phyloP scores from a whole-genome alignment of 192 early-diverging fungal genomes.

The Ambispora gerdemannii region DNA sequence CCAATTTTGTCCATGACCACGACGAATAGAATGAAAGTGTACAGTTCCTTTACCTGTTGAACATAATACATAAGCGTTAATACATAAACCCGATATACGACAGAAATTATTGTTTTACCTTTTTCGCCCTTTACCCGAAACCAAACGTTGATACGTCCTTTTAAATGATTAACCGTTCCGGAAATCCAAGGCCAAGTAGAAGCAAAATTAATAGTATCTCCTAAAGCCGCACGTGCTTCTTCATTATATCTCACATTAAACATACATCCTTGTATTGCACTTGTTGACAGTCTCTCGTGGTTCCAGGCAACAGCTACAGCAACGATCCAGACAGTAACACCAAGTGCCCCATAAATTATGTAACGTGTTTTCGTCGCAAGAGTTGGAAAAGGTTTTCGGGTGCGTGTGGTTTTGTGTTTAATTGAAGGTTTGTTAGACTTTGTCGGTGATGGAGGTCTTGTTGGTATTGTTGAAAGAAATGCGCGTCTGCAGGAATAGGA shows the following conservation, averaged over 20 bases:
- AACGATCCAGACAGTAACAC: constrained; percentile 50
- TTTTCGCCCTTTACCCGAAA: constrained; percentile 51
- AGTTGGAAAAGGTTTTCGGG: constrained; percentile 32
- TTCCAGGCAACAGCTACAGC: constrained; percentile 52
- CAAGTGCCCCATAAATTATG: constrained; percentile 41
- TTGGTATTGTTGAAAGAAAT: not conserved
- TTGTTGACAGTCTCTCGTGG: constrained; percentile 54
- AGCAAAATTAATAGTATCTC: constrained; percentile 52
- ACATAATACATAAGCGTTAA: not conserved
- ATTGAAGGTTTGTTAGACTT: not conserved
- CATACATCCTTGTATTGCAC: constrained; percentile 55
- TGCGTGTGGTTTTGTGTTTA: not conserved
- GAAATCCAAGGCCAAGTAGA: constrained; percentile 58
- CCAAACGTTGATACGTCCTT: constrained; percentile 54
- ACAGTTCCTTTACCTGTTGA: constrained; percentile 24
- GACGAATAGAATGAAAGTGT: constrained; percentile 23
- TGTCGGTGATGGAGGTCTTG: not conserved
- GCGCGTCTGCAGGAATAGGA: not conserved
- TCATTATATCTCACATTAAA: constrained; percentile 56
- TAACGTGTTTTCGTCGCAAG: constrained; percentile 26
- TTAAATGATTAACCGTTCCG: constrained; percentile 60
- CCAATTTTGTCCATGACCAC: constrained; percentile 6
- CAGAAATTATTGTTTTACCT: constrained; percentile 32
- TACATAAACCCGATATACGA: not conserved
- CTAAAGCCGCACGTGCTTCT: constrained; percentile 46